A percentile compares a stretch with the other conserved stretches of the same genome.
phyloP scores from a whole-genome alignment of 2,329 filamentous ascomycete species.

The Ploettnerulaceae sp. region DNA sequence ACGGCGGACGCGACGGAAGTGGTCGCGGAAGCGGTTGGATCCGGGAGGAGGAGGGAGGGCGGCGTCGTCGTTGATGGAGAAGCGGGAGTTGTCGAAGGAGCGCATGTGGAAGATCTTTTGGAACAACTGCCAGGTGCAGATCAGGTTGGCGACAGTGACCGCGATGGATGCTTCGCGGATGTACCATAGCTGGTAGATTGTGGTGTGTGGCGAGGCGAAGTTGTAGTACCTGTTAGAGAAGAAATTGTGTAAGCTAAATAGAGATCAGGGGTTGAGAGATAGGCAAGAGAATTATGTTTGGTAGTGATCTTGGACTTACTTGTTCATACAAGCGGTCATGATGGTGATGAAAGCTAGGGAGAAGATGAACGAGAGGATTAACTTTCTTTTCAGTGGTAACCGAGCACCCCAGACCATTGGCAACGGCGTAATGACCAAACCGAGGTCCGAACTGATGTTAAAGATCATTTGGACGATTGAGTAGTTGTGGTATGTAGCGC shows the following conservation, averaged over 20 bases:
- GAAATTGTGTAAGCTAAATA: neutral
- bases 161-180: constrained; percentile 47
- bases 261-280: neutral
- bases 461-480: constrained; percentile 52
- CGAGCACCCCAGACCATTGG: constrained; percentile 37
- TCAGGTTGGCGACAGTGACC: constrained; percentile 47
- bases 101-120: constrained; percentile 24
- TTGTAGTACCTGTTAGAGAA: constrained; percentile 20
- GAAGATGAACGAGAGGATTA: constrained; percentile 41
- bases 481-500: constrained; percentile 51
- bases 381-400: constrained; percentile 39
- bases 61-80: constrained; percentile 10
- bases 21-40: neutral
- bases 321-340: constrained; percentile 45
- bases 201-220: constrained; percentile 31
- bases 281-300: neutral
- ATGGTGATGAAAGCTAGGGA: constrained; percentile 49
- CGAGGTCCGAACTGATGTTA: constrained; percentile 54
- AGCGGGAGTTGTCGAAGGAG: constrained; percentile 18
- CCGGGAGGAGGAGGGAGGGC: neutral
- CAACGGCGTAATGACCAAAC: constrained; percentile 51
- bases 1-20: neutral
- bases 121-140: constrained; percentile 41
- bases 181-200: constrained; percentile 41
- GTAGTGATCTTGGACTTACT: constrained; percentile 30